phyloP scores from a whole-genome alignment of 805 yeast species.

The Brettanomyces naardenensis region DNA sequence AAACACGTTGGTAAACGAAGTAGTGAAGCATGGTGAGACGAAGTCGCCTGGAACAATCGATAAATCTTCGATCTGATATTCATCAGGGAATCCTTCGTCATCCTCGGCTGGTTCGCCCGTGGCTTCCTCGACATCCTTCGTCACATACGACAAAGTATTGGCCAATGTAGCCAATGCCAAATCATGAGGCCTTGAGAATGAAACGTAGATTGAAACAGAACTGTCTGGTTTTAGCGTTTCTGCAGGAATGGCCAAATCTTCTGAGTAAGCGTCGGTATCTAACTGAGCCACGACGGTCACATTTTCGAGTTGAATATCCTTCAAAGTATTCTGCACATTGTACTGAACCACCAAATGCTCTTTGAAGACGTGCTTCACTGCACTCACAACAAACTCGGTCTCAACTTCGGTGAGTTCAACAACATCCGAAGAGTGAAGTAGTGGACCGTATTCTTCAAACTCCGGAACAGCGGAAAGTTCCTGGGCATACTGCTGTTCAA shows the following conservation, averaged over 20 bases:
- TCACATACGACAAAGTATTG: conserved; percentile 63
- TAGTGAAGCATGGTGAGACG: conserved; percentile 66
- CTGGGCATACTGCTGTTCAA: conserved; percentile 60
- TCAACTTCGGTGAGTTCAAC: conserved; percentile 81
- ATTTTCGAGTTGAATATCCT: conserved; percentile 67
- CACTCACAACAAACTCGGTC: conserved; percentile 85
- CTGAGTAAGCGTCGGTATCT: conserved; percentile 48
- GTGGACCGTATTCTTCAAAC: conserved; percentile 61
- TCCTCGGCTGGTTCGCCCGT: conserved; percentile 59
- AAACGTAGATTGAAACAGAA: conserved; percentile 71
- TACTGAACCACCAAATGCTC: conserved; percentile 72
- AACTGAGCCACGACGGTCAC: conserved; percentile 65
- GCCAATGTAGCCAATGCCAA: conserved; percentile 38
- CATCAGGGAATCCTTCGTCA: conserved; percentile 87
- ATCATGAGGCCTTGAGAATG: conserved; percentile 51
- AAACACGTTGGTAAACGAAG: conserved; percentile 65
- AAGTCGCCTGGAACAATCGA: conserved; percentile 75
- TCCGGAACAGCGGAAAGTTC: conserved; percentile 68
- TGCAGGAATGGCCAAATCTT: conserved; percentile 69
- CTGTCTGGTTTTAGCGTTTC: conserved; percentile 64
- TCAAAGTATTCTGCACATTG: conserved; percentile 76
- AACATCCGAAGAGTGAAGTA: conserved; percentile 60
- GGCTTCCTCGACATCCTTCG: conserved; percentile 71
- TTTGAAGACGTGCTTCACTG: conserved; percentile 75
- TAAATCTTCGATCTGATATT: conserved; percentile 82